phyloP scores from a whole-genome alignment of 129 eudicot genomes.

The carrot (Daucus carota) region DNA sequence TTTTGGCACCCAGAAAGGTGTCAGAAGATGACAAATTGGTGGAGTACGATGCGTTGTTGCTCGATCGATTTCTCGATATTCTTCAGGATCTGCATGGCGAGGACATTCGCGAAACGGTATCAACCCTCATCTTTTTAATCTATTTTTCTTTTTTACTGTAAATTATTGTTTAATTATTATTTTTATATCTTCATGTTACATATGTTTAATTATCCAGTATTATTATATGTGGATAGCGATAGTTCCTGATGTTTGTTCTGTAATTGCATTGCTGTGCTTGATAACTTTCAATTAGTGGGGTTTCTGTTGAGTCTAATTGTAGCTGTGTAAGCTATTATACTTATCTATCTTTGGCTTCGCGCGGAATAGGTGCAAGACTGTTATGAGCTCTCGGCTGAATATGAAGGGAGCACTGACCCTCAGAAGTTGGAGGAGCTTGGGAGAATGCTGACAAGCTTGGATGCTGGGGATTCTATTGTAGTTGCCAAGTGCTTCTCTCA shows the following conservation, averaged over 20 bases:
- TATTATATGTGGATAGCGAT: too few relatives aligned
- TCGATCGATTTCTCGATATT: slow-evolving; percentile 81
- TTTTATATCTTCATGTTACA: too few relatives aligned
- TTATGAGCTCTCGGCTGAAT: slow-evolving; percentile 74
- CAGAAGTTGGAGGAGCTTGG: slow-evolving; percentile 73
- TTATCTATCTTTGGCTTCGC: background rate
- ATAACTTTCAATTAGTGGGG: too few relatives aligned
- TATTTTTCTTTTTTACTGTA: too few relatives aligned
- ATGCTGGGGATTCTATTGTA: slow-evolving; percentile 74
- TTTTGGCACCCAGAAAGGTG: slow-evolving; percentile 57
- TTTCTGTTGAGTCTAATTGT: too few relatives aligned
- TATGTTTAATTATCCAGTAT: too few relatives aligned
- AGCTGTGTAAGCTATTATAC: too few relatives aligned
- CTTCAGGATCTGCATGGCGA: slow-evolving; percentile 71
- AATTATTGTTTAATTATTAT: too few relatives aligned
- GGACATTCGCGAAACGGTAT: slow-evolving; percentile 62
- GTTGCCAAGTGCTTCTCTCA: slow-evolving; percentile 63
- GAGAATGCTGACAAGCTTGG: slow-evolving; percentile 58
- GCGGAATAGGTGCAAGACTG: slow-evolving; percentile 62
- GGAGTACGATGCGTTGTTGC: slow-evolving; percentile 67
- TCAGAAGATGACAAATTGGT: slow-evolving; percentile 77
- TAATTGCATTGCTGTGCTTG: too few relatives aligned
- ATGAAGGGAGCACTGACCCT: slow-evolving; percentile 49
- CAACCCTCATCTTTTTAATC: too few relatives aligned
- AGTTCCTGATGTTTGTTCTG: too few relatives aligned